These are phyloP conservation scores for Citrus medica DNA, from an alignment of 345 rosid genomes.

Conservation along the genomic window DNA sequence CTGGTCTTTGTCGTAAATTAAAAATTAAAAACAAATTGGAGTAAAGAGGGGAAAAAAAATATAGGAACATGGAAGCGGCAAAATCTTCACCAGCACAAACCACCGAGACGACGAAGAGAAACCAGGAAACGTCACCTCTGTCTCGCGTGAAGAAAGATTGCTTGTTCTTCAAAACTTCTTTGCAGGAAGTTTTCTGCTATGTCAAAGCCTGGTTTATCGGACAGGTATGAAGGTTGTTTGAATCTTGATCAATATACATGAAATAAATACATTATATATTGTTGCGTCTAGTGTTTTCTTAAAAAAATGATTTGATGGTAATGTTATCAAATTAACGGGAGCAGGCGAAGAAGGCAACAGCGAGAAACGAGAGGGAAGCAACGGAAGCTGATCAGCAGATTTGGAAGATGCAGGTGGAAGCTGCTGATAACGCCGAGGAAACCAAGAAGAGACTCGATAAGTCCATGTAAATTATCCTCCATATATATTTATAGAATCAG, in stretches of 20 bases:
- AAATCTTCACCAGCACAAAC: slow-evolving; percentile 9
- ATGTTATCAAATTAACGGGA: not conserved
- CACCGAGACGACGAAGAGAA: not conserved
- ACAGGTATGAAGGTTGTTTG: slow-evolving; percentile 14
- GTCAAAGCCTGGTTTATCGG: slow-evolving; percentile 48
- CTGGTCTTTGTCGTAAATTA: no score
- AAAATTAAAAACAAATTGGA: no score
- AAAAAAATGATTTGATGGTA: not conserved
- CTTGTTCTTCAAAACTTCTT: slow-evolving; percentile 36
- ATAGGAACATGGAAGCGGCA: slow-evolving; percentile 28
- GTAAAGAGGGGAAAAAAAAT: not conserved
- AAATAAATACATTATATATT: no score
- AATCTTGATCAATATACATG: not conserved
- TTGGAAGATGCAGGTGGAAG: slow-evolving; percentile 59
- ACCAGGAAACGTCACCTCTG: slow-evolving; percentile 18
- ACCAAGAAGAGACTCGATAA: slow-evolving; percentile 36
- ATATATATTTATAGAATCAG: not conserved
- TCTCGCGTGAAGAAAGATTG: slow-evolving; percentile 34
- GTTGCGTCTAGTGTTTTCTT: not conserved
- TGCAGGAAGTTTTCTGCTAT: slow-evolving; percentile 45
- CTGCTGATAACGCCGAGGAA: slow-evolving; percentile 55
- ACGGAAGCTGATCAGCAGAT: slow-evolving; percentile 43
- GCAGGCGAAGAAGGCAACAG: slow-evolving; percentile 51
- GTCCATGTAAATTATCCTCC: not conserved
- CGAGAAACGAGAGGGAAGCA: slow-evolving; percentile 59